These are phyloP conservation scores for Nitzschia palea DNA, from an alignment of 108 stramenopile genomes.

Conservation along the genomic window DNA sequence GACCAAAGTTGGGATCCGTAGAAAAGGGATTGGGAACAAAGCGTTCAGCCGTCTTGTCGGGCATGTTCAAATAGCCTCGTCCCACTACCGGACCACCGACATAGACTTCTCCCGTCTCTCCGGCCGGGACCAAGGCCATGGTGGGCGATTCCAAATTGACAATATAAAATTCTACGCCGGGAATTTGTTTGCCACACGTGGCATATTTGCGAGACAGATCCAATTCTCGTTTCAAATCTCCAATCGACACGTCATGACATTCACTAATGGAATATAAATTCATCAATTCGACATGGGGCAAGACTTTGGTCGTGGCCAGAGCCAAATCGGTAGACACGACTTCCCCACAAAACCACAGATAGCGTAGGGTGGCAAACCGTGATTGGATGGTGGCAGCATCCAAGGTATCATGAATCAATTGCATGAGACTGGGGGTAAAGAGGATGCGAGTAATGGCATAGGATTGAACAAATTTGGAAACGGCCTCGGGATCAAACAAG, in stretches of 20 bases:
- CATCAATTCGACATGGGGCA: conserved; percentile 48
- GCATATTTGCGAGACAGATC: conserved; percentile 48
- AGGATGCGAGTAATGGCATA: conserved; percentile 66
- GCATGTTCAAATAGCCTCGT: conserved; percentile 73
- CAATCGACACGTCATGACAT: conserved; percentile 69
- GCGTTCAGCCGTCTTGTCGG: conserved; percentile 70
- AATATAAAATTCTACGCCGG: conserved; percentile 41
- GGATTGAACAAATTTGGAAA: conserved; percentile 45
- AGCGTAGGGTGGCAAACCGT: conserved; percentile 33
- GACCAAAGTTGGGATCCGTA: conserved; percentile 8
- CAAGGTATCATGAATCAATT: conserved; percentile 56
- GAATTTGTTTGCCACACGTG: conserved; percentile 34
- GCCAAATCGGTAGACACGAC: conserved; percentile 63
- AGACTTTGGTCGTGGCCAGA: conserved; percentile 30
- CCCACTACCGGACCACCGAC: conserved; percentile 76
- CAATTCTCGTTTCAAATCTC: conserved; percentile 41
- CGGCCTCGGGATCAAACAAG: conserved; percentile 63
- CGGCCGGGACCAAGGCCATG: conserved; percentile 40
- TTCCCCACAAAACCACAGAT: conserved; percentile 62
- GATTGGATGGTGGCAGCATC: conserved; percentile 33
- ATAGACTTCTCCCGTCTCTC: conserved; percentile 55
- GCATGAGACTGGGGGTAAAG: conserved; percentile 73
- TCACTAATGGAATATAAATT: conserved; percentile 78
- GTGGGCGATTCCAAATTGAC: conserved; percentile 41
- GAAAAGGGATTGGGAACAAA: conserved; percentile 48